These are phyloP conservation scores for Vigna unguiculata DNA, from an alignment of 306 rosid species.

Conservation along the genomic window DNA sequence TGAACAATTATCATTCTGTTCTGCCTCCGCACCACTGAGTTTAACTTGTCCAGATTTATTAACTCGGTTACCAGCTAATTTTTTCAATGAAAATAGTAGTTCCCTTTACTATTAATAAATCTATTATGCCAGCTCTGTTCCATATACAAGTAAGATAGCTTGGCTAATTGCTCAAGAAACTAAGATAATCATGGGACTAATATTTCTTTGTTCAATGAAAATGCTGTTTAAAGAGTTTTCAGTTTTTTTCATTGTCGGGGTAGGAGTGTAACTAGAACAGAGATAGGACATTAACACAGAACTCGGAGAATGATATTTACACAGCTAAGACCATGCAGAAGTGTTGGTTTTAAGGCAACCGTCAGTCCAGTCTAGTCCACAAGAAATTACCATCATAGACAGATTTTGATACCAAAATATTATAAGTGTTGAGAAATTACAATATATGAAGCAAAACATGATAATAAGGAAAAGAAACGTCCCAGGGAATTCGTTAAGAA, in stretches of 20 bases:
- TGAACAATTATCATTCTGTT: background rate
- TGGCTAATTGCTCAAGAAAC: constrained; percentile 34
- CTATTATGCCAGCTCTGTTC: background rate
- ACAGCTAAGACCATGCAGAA: constrained; percentile 14
- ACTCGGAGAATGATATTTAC: background rate
- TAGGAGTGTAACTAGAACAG: background rate
- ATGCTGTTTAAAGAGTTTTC: background rate
- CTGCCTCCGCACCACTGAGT: constrained; percentile 18
- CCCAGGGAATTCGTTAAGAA: constrained; percentile 16
- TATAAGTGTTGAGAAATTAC: constrained; percentile 5
- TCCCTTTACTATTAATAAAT: constrained; percentile 25
- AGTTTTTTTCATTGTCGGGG: background rate
- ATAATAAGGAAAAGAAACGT: constrained; percentile 23
- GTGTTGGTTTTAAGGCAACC: constrained; percentile 27
- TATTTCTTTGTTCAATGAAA: background rate
- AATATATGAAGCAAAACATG: background rate
- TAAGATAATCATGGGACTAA: constrained; percentile 10
- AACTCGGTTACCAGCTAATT: background rate
- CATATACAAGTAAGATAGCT: constrained; percentile 15
- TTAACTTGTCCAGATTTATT: background rate
- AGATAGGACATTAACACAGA: background rate
- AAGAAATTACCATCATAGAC: constrained; percentile 14
- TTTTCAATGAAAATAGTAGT: constrained; percentile 4
- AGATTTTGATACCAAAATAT: constrained; percentile 19
- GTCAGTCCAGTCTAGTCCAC: constrained; percentile 10